Percentiles rank a stretch among this genome's conserved stretches.
These are phyloP conservation scores for Bertia moriformis DNA, from an alignment of 2,329 filamentous ascomycete genomes.

Conservation along the genomic window DNA sequence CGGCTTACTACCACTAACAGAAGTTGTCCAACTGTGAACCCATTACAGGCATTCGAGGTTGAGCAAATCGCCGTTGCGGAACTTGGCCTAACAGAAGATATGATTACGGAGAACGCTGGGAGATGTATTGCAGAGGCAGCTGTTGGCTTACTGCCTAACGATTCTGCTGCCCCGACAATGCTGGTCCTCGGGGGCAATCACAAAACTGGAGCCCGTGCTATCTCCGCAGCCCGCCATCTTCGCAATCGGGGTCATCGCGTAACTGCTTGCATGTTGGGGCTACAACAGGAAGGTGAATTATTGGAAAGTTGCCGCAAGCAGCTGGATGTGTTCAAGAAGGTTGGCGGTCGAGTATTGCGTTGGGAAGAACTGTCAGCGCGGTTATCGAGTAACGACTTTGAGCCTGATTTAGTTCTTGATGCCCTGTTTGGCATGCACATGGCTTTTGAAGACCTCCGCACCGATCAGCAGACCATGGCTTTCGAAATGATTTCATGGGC, in stretches of 20 bases:
- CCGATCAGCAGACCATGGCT: slow-evolving; percentile 34
- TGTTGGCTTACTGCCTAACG: slow-evolving; percentile 29
- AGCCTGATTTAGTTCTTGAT: slow-evolving; percentile 44
- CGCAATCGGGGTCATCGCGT: slow-evolving; percentile 39
- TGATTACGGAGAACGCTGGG: slow-evolving; percentile 46
- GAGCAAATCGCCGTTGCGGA: slow-evolving; percentile 45
- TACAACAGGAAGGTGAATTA: slow-evolving; percentile 37
- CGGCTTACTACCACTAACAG: slow-evolving; percentile 34
- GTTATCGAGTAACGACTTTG: slow-evolving; percentile 23
- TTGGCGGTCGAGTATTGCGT: slow-evolving; percentile 36
- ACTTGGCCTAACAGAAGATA: slow-evolving; percentile 43
- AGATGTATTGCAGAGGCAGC: slow-evolving; percentile 40
- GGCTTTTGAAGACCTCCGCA: slow-evolving; percentile 43
- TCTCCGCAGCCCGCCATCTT: slow-evolving; percentile 46
- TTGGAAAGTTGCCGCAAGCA: slow-evolving; percentile 40
- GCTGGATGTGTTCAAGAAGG: slow-evolving; percentile 38
- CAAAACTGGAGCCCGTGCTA: slow-evolving; percentile 39
- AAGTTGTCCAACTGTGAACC: slow-evolving; percentile 41
- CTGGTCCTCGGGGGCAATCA: slow-evolving; percentile 49
- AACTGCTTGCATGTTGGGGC: slow-evolving; percentile 40
- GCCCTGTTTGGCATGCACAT: slow-evolving; percentile 43
- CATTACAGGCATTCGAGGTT: slow-evolving; percentile 41
- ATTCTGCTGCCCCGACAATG: slow-evolving; percentile 34
- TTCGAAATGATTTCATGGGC: slow-evolving; percentile 48
- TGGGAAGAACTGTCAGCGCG: slow-evolving; percentile 38